These are phyloP conservation scores for Cercospora sp. DNA, from an alignment of 2,329 filamentous ascomycete genomes.

Conservation along the genomic window DNA sequence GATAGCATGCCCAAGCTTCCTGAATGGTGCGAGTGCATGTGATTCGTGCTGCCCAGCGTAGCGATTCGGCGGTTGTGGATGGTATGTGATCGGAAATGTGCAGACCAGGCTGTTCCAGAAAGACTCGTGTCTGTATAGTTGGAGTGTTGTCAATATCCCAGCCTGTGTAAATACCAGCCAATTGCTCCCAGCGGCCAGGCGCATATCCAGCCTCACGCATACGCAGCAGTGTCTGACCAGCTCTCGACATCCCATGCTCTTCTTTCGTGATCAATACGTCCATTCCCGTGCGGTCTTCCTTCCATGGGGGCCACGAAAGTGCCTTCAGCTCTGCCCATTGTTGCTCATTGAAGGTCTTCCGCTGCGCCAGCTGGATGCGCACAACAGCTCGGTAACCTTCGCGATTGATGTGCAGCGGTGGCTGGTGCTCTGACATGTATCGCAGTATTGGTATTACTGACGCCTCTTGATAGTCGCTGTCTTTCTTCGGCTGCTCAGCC, in stretches of 20 bases:
- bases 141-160: conserved; percentile 65
- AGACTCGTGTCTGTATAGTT: conserved; percentile 59
- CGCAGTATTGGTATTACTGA: conserved; percentile 59
- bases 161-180: conserved; percentile 57
- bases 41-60: conserved; percentile 58
- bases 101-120: conserved; percentile 35
- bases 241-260: conserved; percentile 57
- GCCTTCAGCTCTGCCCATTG: conserved; percentile 61
- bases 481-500: conserved; percentile 51
- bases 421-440: conserved; percentile 57
- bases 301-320: conserved; percentile 66
- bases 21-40: conserved; percentile 59
- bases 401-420: conserved; percentile 57
- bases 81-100: conserved; percentile 12
- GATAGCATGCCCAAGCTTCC: conserved; percentile 66
- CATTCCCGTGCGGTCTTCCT: conserved; percentile 60
- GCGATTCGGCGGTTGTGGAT: not conserved
- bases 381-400: conserved; percentile 59
- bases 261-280: conserved; percentile 59
- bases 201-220: conserved; percentile 63
- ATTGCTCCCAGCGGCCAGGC: conserved; percentile 52
- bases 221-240: conserved; percentile 55
- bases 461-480: conserved; percentile 52
- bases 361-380: conserved; percentile 58
- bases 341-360: conserved; percentile 56